These are phyloP conservation scores for Evernia prunastri DNA, from an alignment of 495 filamentous ascomycete genomes.

Conservation along the genomic window DNA sequence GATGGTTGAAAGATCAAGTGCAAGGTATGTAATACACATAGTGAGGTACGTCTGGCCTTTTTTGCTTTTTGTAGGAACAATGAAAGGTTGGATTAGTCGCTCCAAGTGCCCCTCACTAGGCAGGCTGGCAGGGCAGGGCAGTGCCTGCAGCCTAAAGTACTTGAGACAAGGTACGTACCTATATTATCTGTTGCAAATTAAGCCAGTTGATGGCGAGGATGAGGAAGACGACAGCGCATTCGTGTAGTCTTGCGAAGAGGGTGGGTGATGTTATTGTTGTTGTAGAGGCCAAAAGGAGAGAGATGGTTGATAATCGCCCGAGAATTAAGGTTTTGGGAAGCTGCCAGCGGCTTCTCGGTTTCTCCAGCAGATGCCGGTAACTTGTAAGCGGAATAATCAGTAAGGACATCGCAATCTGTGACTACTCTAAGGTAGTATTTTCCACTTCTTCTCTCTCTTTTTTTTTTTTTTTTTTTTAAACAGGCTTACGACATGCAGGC, in stretches of 20 bases:
- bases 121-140: background rate
- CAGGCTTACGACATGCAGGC: background rate
- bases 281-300: background rate
- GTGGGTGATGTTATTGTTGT: conserved; percentile 4
- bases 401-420: too few relatives aligned
- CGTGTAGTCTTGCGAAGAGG: background rate
- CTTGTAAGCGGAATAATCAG: background rate
- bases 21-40: background rate
- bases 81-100: background rate
- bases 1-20: background rate
- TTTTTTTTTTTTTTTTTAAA: background rate
- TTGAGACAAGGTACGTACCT: background rate
- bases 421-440: too few relatives aligned
- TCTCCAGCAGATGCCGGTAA: background rate
- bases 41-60: background rate
- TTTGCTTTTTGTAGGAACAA: background rate
- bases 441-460: too few relatives aligned
- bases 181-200: background rate
- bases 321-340: background rate
- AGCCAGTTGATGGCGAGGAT: background rate
- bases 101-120: conserved; percentile 4
- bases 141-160: background rate
- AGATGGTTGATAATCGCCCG: background rate
- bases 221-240: background rate
- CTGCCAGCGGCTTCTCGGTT: background rate